Evolutionary conservation across 2,329 filamentous ascomycete genomes (phyloP), one percentile per base, ranked within the genome.

Genomic region (Neopestalotiopsis sp.): DNA sequence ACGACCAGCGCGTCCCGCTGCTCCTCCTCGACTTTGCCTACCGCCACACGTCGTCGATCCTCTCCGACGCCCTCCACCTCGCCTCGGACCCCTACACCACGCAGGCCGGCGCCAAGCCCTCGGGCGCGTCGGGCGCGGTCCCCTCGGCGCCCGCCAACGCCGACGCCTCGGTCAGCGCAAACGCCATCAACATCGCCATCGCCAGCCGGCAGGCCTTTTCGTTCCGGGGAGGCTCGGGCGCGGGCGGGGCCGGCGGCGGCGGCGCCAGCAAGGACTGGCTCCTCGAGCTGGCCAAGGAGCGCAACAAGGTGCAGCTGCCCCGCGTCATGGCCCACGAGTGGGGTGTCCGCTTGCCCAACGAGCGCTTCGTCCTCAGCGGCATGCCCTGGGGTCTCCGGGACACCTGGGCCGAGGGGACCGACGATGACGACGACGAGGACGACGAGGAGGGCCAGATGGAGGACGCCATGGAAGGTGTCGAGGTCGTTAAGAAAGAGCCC

Each of bases 1-100:
- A 94, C 84, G 93, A 95, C 79, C 89, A 92, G 79, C 92, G 93
- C 75, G 93, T 96, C 1, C 93, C 93, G 0, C 87, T 95, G 0
- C 90, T 95, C 69, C 90, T 96, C 63, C 90, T 96, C 78, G 93
- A 96, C 83, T 95, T 95, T 77, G 92, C 93, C 63, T 96, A 96
- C 86, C 90, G 93, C 49, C 93, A 94, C 84, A 93, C 91, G 10
- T 90, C 89, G 1, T 87, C 88, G 68, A 85, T 95, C 45, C 88
- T 95, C 24, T 89, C 84, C 72, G 92, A 94, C 81, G 91, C 90
- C 6, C 81, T 93, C 17, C 90, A 92, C 75, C 87, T 93, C 32
- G 86, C 87, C 5, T 86, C 88, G 6, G 91, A 94, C 78, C 91
- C 91, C 7, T 92, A 93, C 81, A 84, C 88, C 24, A 81, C 84